Base-by-base conservation (phyloP, 2,329 filamentous ascomycete genomes). In the Sporothrix curviconia region DNA sequence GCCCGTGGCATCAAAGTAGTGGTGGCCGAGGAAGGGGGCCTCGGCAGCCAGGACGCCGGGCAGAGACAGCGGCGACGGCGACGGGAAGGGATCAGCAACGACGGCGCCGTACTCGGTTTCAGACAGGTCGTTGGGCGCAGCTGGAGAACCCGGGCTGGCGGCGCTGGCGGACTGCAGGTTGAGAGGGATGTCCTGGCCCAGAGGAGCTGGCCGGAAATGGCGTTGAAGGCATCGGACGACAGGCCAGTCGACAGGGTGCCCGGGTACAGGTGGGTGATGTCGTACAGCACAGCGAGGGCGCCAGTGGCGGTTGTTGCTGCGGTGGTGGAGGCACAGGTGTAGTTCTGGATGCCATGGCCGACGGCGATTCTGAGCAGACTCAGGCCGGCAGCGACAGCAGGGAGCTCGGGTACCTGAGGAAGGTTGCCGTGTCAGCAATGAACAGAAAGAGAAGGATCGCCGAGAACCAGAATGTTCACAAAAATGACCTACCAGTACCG, bases 281-380 rank as follows among this genome's bases (percentile, higher is more conserved):
- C 81, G 76, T 82, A 84, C 59, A 85, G 77, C 55, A 79, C 77
- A 60, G 83, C 83, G 24, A 84, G 72, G 47, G 83, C 83, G 46
- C 83, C 82, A 19, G 71, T 68, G 6, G 64, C 64, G 30, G 76
- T 71, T 0, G 64, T 62, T 2, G 67, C 68, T 9, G 70, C 68
- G 15, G 65, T 59, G n/a, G 63, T 61, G 12, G 65, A 57, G 30
- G 64, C 67, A 70, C 84, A 87, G 37, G 81, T 84, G 74, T 87
- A 87, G 77, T 87, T 87, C 66, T 87, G 84, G 64, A 84, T 79
- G 58, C 84, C 84, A 64, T 84, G 78, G 63, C 84, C 84, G 42
- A 87, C 71, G 57, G 76, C 77, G 61, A 87, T 79, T 71, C 78
- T 72, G 67, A 80, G 77, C 37, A 84, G 71, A 5, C 67, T 67